Base-by-base conservation (phyloP, 495 filamentous ascomycete genomes). In the Daldinia loculata region DNA sequence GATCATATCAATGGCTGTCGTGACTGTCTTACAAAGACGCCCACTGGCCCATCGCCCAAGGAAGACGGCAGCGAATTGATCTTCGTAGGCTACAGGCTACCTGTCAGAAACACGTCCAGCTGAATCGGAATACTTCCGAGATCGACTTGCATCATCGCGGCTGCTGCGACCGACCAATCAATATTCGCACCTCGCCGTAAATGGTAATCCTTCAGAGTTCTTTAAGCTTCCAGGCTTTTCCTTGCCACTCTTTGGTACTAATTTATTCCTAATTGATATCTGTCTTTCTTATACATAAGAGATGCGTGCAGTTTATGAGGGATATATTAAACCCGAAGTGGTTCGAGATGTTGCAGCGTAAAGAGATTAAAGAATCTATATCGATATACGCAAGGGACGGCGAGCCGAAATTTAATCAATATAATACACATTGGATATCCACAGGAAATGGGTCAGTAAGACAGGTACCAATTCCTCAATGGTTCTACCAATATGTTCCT, bases 61-160 rank as follows among this genome's bases (percentile, higher is more conserved):
- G 68, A 66, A 66, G 32, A 34, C 69, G 59, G 58, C 52, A 72
- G 57, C 39, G 63, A 41, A 52, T 60, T 66, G 66, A 66, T 69
- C 65, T 66, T 66, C 55, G 52, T 50, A 9, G 50, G 45, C 53
- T 68, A 36, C 55, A 9, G 50, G 45, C 53, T 68, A 36, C 36
- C 57, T 66, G 62, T 61, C 60, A 67, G 39, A 69, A 48, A 65
- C 57, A 63, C 38, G 26, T 36, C 36, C 55, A 73, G 57, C 66
- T 73, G 66, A 69, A 56, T 62, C 66, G 66, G 70, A 59, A 73
- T 69, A 52, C 57, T 58, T 66, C 64, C 70, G 64, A 65, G 63
- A 72, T 73, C 63, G 75, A 70, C 74, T 72, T 76, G 74, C 74
- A 76, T 70, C 69, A 71, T 52, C 61, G 72, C 66, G 60, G 64